A percentile compares a stretch with the other conserved stretches of the same genome.
These are phyloP conservation scores for Paraconiothyrium sp. DNA, from an alignment of 2,329 filamentous ascomycete genomes.

Conservation along the genomic window DNA sequence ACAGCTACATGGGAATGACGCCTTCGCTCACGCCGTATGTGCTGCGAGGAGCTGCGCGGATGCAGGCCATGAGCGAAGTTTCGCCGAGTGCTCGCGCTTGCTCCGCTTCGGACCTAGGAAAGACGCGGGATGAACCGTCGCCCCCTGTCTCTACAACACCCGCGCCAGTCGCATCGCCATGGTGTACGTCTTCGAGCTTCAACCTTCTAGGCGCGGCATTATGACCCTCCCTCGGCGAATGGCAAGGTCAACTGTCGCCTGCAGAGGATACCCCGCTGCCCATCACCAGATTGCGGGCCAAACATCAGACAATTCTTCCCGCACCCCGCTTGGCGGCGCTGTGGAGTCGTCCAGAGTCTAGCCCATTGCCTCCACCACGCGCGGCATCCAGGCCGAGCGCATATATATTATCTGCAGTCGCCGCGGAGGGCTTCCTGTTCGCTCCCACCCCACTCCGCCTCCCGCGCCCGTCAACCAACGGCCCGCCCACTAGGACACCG, in stretches of 20 bases:
- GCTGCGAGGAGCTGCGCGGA: background rate
- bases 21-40: background rate
- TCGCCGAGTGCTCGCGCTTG: background rate
- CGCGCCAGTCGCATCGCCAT: no score
- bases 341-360: constrained; percentile 1
- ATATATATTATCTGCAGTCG: constrained; percentile 1
- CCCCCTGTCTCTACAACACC: no score
- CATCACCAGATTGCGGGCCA: no score
- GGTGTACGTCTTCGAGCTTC: no score
- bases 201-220: no score
- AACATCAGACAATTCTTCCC: background rate
- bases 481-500: constrained; percentile 5
- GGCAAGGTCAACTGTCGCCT: no score
- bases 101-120: background rate
- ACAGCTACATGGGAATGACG: background rate
- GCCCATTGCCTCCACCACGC: background rate
- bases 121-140: background rate
- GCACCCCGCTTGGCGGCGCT: background rate
- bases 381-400: background rate
- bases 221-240: no score
- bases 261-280: no score
- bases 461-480: background rate
- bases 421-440: constrained; percentile 1
- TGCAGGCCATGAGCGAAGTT: background rate
- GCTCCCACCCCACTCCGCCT: background rate